Percentiles rank a stretch among this genome's conserved stretches.
These are phyloP conservation scores for Aspergillus ostianus DNA, from an alignment of 495 filamentous ascomycete genomes.

Conservation along the genomic window DNA sequence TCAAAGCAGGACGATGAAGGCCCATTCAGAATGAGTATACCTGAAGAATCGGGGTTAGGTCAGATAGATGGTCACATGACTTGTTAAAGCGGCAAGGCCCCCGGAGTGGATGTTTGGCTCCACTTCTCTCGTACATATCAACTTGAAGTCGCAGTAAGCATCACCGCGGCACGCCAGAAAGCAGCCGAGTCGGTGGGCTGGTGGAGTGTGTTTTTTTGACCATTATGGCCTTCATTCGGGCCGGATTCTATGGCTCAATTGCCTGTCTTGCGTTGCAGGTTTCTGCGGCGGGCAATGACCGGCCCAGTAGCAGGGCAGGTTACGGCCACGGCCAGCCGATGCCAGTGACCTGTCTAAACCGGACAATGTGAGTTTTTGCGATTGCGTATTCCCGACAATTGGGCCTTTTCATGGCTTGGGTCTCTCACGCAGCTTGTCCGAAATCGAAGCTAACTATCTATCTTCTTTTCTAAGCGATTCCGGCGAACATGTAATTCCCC, in stretches of 20 bases:
- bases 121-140: neutral
- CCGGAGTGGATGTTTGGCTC: neutral
- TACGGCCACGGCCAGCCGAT: conserved; percentile 52
- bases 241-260: conserved; percentile 13
- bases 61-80: too few species aligned
- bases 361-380: conserved; percentile 56
- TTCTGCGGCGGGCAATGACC: conserved; percentile 27
- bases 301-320: conserved; percentile 46
- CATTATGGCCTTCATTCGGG: conserved; percentile 6
- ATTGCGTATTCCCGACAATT: neutral
- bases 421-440: neutral
- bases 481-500: conserved; percentile 58
- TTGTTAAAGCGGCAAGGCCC: too few species aligned
- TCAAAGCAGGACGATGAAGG: too few species aligned
- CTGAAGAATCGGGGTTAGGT: too few species aligned
- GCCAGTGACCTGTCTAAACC: conserved; percentile 65
- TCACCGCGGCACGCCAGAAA: neutral
- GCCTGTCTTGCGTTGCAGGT: conserved; percentile 24
- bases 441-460: conserved; percentile 17
- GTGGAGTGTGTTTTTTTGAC: conserved; percentile 7
- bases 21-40: too few species aligned
- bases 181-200: conserved; percentile 4
- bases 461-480: conserved; percentile 42
- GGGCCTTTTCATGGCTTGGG: neutral
- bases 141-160: neutral